These are phyloP conservation scores for Pichia sp. DNA, from an alignment of 1,139 yeast genomes.

Conservation along the genomic window DNA sequence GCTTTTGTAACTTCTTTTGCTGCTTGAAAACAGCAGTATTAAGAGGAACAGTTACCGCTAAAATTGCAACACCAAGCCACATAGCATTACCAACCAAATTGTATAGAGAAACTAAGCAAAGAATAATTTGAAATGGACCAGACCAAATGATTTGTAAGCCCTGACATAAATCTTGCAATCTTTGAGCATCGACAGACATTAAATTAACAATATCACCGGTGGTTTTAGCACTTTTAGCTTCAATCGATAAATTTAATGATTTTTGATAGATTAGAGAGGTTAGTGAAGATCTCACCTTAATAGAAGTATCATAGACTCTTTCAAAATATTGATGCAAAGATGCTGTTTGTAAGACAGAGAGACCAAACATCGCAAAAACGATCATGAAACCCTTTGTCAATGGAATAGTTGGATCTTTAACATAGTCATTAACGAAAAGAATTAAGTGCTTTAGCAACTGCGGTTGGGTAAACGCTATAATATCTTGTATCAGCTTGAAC, in stretches of 20 bases:
- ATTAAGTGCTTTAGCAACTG: conserved; percentile 72
- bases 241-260: conserved; percentile 72
- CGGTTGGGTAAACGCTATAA: conserved; percentile 82
- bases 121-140: conserved; percentile 85
- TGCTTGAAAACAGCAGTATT: conserved; percentile 66
- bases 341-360: conserved; percentile 77
- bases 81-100: conserved; percentile 76
- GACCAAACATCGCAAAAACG: conserved; percentile 74
- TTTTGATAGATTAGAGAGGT: conserved; percentile 76
- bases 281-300: conserved; percentile 77
- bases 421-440: conserved; percentile 73
- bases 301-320: conserved; percentile 81
- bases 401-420: conserved; percentile 41
- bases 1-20: conserved; percentile 73
- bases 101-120: conserved; percentile 73
- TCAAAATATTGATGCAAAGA: conserved; percentile 90
- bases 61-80: conserved; percentile 94
- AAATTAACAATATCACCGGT: conserved; percentile 97
- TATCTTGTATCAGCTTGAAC: conserved; percentile 76
- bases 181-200: conserved; percentile 95
- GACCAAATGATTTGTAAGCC: conserved; percentile 89
- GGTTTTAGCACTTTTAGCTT: conserved; percentile 67
- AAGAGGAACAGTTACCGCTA: conserved; percentile 79
- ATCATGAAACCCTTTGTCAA: conserved; percentile 77
- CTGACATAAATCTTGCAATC: conserved; percentile 84